Evolutionary conservation across 192 early-diverging fungal genomes (phyloP), one percentile per base, ranked within the genome.

Genomic region (Coemansia sp.): DNA sequence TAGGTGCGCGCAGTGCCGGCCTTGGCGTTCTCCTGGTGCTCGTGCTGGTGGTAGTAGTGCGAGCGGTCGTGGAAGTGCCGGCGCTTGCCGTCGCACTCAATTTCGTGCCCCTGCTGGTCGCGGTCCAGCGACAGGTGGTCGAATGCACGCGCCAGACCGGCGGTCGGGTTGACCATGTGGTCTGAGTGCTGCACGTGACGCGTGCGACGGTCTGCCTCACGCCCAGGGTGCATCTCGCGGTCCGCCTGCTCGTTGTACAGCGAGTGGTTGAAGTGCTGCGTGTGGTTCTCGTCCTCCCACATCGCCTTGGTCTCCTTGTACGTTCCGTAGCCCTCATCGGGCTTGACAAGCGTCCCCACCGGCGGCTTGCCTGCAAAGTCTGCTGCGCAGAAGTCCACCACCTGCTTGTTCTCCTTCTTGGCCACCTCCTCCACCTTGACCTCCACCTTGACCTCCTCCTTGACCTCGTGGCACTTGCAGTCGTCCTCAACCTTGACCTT

Each of bases 21-120:
- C 59, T 77, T 77, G 44, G 68, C 74, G 68, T 82, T 75, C 68
- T 82, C 81, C 74, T 82, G 71, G 62, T 78, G 81, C 75, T 82
- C 81, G 64, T 73, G 71, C 75, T 82, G 81, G 75, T 82, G 81
- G 75, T 82, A 82, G 70, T 74, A 82, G 65, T 76, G 75, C 61
- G 74, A 74, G 56, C 75, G 75, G 68, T 82, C 81, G 58, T 72
- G 67, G 67, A 77, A 82, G 50, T 82, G 74, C 13, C 71, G 48
- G 50, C 72, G 60, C 70, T 76, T 74, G 64, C 81, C 81, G 50
- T 67, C 59, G 70, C 67, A 70, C 52, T 70, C 81, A 13, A 82
- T 57, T 60, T 82, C 70, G 68, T 82, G 81, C 45, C 81, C 81
- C 57, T 74, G 65, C 68, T 78, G 70, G 57, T 82, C 66, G 59